These are phyloP conservation scores for Vaccinium vitisidaea DNA, from an alignment of 148 eudicot species.

Conservation along the genomic window DNA sequence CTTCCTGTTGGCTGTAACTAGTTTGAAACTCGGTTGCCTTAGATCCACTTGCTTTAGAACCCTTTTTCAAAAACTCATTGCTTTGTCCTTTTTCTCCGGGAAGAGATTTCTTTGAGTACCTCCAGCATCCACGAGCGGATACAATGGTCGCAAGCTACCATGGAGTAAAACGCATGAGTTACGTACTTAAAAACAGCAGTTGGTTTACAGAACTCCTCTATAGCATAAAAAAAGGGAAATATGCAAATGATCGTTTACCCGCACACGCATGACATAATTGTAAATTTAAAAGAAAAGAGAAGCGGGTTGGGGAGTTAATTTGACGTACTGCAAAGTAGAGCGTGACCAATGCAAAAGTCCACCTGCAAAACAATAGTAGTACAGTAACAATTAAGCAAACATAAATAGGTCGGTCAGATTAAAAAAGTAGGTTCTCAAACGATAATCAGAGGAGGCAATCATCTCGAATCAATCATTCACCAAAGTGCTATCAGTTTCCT, in stretches of 20 bases:
- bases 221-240: no score
- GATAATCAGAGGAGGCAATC: neutral
- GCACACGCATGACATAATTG: no score
- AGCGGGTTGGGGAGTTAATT: neutral
- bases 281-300: no score
- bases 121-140: conserved; percentile 74
- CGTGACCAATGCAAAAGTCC: conserved; percentile 79
- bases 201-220: neutral
- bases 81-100: conserved; percentile 28
- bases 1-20: conserved; percentile 11
- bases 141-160: conserved; percentile 57
- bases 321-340: conserved; percentile 75
- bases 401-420: neutral
- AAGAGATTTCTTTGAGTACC: conserved; percentile 27
- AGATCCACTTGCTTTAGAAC: conserved; percentile 14
- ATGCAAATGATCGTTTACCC: no score
- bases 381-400: neutral
- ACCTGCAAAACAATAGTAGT: conserved; percentile 52
- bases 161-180: neutral
- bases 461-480: neutral
- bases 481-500: no score
- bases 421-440: neutral
- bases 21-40: conserved; percentile 19
- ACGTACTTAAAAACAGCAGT: neutral
- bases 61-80: conserved; percentile 35